phyloP scores from a whole-genome alignment of 352 stramenopile species.

The Globisporangium nagaii region DNA sequence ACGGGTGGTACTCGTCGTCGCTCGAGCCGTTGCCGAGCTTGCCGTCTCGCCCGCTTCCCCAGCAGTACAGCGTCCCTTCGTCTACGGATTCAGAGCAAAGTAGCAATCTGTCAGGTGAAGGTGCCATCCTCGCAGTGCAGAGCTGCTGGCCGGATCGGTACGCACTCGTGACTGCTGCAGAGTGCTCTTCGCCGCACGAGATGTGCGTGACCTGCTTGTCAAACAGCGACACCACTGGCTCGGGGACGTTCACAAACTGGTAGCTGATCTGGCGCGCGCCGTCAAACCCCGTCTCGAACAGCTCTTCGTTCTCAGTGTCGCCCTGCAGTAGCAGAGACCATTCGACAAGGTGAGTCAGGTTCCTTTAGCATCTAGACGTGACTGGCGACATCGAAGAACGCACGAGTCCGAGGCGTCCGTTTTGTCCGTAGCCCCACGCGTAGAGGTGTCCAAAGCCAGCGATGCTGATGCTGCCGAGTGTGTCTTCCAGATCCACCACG shows the following conservation, averaged over 20 bases:
- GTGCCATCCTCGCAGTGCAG: no score
- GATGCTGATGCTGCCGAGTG: slow-evolving; percentile 35
- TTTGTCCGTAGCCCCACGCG: slow-evolving; percentile 61
- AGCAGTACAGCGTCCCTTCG: slow-evolving; percentile 62
- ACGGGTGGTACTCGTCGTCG: slow-evolving; percentile 47
- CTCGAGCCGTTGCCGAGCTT: slow-evolving; percentile 61
- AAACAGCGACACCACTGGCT: slow-evolving; percentile 45
- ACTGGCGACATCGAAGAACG: not conserved
- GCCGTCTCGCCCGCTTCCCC: slow-evolving; percentile 56
- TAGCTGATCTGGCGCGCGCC: slow-evolving; percentile 60
- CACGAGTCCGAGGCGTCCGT: slow-evolving; percentile 60
- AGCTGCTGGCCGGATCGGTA: slow-evolving; percentile 3
- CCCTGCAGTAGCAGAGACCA: no score
- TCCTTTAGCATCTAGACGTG: no score
- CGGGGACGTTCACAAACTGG: slow-evolving; percentile 42
- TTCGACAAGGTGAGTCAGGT: no score
- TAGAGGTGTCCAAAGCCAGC: slow-evolving; percentile 44
- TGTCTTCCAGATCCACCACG: slow-evolving; percentile 43
- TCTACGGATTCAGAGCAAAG: slow-evolving; percentile 12
- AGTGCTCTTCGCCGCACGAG: slow-evolving; percentile 64
- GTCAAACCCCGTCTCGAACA: slow-evolving; percentile 69
- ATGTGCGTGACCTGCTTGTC: slow-evolving; percentile 37
- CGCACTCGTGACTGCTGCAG: slow-evolving; percentile 54
- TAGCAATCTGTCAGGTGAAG: not conserved
- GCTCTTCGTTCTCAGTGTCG: slow-evolving; percentile 57